phyloP scores from a whole-genome alignment of 768 basidiomycete genomes.

The Tulasnella sp. region DNA sequence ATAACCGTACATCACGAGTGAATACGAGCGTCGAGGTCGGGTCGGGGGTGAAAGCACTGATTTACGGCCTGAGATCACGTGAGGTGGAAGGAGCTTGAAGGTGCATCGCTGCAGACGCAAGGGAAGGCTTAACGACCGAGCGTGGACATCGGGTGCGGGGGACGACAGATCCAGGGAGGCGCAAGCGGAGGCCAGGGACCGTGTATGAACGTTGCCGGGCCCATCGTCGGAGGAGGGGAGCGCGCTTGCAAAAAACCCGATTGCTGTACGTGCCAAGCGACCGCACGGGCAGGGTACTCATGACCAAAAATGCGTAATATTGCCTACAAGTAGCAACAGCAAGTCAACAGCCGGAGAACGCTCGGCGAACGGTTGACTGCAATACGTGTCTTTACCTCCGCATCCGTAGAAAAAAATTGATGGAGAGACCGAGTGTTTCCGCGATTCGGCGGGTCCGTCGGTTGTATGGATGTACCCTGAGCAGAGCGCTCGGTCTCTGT shows the following conservation, averaged over 20 bases:
- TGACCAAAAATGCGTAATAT: background rate
- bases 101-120: background rate
- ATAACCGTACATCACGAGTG: background rate
- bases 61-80: background rate
- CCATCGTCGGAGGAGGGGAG: background rate
- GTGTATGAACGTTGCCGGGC: background rate
- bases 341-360: background rate
- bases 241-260: background rate
- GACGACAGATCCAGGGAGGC: background rate
- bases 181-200: background rate
- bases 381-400: constrained; percentile 4
- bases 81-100: background rate
- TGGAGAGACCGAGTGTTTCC: background rate
- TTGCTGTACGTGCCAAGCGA: background rate
- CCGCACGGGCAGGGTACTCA: background rate
- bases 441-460: constrained; percentile 7
- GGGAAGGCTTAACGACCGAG: background rate
- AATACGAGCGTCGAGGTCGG: background rate
- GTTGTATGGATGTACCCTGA: background rate
- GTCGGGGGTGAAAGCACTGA: background rate
- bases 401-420: background rate
- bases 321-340: background rate
- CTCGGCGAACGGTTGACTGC: background rate
- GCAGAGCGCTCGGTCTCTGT: background rate
- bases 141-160: background rate